A percentile compares a stretch with the other conserved stretches of the same genome.
phyloP scores from a whole-genome alignment of 2,329 filamentous ascomycete species.

The Alternaria atra region DNA sequence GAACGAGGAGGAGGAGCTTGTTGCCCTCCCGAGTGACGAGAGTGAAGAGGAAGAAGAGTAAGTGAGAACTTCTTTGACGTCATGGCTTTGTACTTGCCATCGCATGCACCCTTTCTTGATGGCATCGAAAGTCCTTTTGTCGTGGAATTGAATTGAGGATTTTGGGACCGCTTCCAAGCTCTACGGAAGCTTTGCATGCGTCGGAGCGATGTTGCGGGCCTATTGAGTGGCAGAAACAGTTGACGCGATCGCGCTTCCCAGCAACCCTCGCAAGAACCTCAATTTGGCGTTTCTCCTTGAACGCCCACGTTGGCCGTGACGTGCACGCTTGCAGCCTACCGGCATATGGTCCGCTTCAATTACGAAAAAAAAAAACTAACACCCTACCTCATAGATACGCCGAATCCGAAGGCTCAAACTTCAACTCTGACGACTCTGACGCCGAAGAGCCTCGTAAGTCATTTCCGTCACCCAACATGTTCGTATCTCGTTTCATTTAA shows the following conservation, averaged over 20 bases:
- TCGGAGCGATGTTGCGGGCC: conserved; percentile 22
- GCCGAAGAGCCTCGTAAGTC: conserved; percentile 49
- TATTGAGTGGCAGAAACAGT: conserved; percentile 10
- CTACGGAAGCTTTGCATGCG: conserved; percentile 26
- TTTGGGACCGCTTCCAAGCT: conserved; percentile 20
- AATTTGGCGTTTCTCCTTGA: not conserved
- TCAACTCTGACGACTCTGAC: conserved; percentile 49
- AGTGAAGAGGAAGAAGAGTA: conserved; percentile 57
- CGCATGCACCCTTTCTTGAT: conserved; percentile 28
- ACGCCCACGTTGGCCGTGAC: not conserved
- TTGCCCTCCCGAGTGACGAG: conserved; percentile 55
- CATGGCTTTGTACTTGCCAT: conserved; percentile 37
- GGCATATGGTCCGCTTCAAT: not conserved
- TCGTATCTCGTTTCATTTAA: not conserved
- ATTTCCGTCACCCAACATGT: not conserved
- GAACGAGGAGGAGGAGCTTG: conserved; percentile 56
- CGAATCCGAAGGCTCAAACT: conserved; percentile 49
- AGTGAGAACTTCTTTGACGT: conserved; percentile 51
- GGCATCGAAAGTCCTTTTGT: conserved; percentile 31
- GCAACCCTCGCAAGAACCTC: not conserved
- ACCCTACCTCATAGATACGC: conserved; percentile 40
- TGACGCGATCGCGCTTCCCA: not conserved
- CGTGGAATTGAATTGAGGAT: conserved; percentile 16
- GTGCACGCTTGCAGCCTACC: not conserved
- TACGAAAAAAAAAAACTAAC: conserved; percentile 29